phyloP scores from a whole-genome alignment of 345 rosid species.

The Moricandia arvensis region DNA sequence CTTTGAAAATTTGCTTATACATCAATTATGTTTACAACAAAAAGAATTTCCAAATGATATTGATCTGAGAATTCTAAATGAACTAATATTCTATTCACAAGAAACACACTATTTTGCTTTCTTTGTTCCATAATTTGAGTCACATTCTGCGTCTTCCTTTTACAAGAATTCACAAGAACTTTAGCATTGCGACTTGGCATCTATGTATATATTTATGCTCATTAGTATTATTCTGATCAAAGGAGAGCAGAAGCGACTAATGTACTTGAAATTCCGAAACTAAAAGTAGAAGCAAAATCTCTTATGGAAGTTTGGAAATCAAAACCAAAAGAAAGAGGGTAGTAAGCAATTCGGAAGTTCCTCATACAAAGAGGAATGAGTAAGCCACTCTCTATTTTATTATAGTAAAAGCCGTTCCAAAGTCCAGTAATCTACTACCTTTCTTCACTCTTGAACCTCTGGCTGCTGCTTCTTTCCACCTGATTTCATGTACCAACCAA shows the following conservation, averaged over 20 bases:
- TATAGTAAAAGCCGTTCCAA: conserved; percentile 6
- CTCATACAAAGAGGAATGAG: conserved; percentile 15
- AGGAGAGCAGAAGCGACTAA: background rate
- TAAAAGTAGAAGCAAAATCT: background rate
- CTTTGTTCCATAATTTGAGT: no score
- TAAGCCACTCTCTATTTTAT: conserved; percentile 24
- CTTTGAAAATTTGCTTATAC: background rate
- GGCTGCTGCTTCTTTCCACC: conserved; percentile 68
- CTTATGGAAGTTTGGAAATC: background rate
- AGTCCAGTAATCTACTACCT: background rate
- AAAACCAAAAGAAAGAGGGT: conserved; percentile 1
- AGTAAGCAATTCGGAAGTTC: conserved; percentile 11
- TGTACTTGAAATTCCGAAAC: background rate
- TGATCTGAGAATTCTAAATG: background rate
- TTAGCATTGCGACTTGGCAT: background rate
- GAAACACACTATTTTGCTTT: no score
- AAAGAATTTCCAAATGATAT: background rate
- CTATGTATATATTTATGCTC: background rate
- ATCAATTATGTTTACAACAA: background rate
- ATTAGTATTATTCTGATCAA: background rate
- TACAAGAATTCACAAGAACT: no score
- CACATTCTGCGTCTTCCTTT: no score
- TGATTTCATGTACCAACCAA: conserved; percentile 84
- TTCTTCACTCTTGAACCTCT: conserved; percentile 56
- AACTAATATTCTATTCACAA: no score